Percentiles rank a stretch among this genome's conserved stretches.
These are phyloP conservation scores for Globomyces pollinis-pini DNA, from an alignment of 192 early-diverging fungal genomes.

Conservation along the genomic window DNA sequence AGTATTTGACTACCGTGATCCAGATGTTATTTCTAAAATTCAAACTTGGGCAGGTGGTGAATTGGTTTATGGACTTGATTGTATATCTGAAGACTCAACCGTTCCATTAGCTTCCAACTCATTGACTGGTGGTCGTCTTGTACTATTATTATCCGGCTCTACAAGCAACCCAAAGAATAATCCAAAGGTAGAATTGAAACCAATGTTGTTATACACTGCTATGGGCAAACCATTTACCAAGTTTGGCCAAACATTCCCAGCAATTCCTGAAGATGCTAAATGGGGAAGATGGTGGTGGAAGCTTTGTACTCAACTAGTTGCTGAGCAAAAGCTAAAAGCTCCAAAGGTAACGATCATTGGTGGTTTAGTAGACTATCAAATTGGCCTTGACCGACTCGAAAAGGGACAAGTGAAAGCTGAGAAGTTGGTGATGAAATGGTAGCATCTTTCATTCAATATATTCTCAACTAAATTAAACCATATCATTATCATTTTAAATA, in stretches of 20 bases:
- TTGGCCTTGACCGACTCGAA: constrained; percentile 18
- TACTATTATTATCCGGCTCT: background rate
- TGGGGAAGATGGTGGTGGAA: background rate
- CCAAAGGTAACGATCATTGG: constrained; percentile 9
- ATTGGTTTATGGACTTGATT: constrained; percentile 16
- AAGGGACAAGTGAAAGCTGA: constrained; percentile 25
- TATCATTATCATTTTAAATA: too few species aligned
- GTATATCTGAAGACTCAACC: constrained; percentile 13
- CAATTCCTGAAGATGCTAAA: constrained; percentile 2
- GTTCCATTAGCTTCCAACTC: constrained; percentile 11
- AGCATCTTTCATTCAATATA: too few species aligned
- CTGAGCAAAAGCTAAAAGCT: background rate
- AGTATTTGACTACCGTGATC: constrained; percentile 23
- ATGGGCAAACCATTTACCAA: constrained; percentile 15
- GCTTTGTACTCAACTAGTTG: background rate
- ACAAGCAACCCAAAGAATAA: constrained; percentile 5
- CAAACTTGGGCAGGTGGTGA: constrained; percentile 9
- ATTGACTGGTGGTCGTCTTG: constrained; percentile 7
- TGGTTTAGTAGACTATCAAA: constrained; percentile 21
- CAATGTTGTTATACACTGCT: constrained; percentile 21
- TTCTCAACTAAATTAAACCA: too few species aligned
- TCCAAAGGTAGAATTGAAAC: constrained; percentile 3
- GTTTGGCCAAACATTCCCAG: background rate
- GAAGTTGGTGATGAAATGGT: constrained; percentile 23
- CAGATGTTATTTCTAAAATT: constrained; percentile 15